Evolutionary conservation across 2,329 filamentous ascomycete species (phyloP).

Genomic region (Trichophyton mentagrophytes): DNA sequence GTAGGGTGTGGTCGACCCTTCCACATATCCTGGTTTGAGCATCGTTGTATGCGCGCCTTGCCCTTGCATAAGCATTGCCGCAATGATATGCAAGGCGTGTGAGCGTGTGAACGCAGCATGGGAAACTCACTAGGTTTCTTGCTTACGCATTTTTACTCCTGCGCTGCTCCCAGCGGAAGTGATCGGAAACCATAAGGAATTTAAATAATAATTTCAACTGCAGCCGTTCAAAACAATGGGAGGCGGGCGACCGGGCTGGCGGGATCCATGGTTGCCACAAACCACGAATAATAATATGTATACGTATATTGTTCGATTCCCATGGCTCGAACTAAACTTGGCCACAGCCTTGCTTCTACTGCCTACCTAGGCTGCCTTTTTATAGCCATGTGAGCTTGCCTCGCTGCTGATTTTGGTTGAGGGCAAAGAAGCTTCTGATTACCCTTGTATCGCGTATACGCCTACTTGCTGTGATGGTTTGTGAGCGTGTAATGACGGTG

Average conservation of each 20-base stretch:
- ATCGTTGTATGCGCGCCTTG: neutral
- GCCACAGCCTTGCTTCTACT: neutral
- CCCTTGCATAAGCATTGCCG: slow-evolving; percentile 1
- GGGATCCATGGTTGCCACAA: neutral
- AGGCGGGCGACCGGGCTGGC: neutral
- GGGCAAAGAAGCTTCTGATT: neutral
- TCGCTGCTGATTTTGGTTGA: neutral
- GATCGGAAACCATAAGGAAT: neutral
- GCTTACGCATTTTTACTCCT: neutral
- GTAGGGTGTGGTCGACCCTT: neutral
- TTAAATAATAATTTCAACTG: neutral
- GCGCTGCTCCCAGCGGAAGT: neutral
- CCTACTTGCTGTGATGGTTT: neutral
- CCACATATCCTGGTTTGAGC: neutral
- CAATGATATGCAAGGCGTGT: slow-evolving; percentile 1
- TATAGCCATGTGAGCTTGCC: neutral
- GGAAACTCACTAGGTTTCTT: neutral
- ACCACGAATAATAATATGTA: neutral
- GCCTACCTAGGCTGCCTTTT: neutral
- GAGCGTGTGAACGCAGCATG: neutral
- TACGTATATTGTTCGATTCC: neutral
- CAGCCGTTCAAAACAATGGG: neutral
- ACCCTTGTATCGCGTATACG: neutral
- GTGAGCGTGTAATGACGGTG: neutral
- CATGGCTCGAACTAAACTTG: neutral